Base-by-base conservation (phyloP, 2,329 filamentous ascomycete species). In the Cladobotryum mycophilum region DNA sequence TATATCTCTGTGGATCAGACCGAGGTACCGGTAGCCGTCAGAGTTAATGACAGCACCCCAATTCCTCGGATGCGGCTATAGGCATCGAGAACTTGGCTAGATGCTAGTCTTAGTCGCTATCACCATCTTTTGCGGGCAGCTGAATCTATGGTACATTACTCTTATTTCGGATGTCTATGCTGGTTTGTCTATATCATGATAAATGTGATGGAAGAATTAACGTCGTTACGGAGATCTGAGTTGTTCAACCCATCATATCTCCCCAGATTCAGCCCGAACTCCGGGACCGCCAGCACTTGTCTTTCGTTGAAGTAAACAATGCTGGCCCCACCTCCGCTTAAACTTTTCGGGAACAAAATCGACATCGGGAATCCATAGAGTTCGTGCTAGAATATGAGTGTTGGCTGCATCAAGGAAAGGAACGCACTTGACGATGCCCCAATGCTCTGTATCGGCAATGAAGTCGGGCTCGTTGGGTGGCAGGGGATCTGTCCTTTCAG, bases 401-500 rank as follows among this genome's bases (percentile, higher is more conserved):
- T 76, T 79, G 4, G 80, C 80, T 1, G 86, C 80, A 65, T 99
- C 93, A 12, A 99, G 74, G 66, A 97, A 97, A 1, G 76, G 77
- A 56, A 83, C 72, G 63, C 93, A 97, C 49, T 80, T 76, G 15
- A 96, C 71, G 41, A 78, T 70, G 47, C 95, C 83, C 93, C 93
- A 99, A 14, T 79, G 78, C n/a, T 82, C 71, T 33, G 72, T 70
- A 58, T 96, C 86, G 2, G 82, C 75, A 15, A 89, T 74, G 62
- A 93, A 95, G 60, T 90, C 81, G 2, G 91, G 91, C 64, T 99
- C 91, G 11, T 85, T 76, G 0, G 78, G 74, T 1, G 89, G 85
- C 35, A 76, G 61, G 5, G 65, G 56, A 13, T 67, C 67, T n/a
- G 56, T 67, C 51, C 75, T 70, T 52, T 63, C 80, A 0, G 86